These are phyloP conservation scores for Amanita subjunquillea DNA, from an alignment of 768 basidiomycete genomes.

Conservation along the genomic window DNA sequence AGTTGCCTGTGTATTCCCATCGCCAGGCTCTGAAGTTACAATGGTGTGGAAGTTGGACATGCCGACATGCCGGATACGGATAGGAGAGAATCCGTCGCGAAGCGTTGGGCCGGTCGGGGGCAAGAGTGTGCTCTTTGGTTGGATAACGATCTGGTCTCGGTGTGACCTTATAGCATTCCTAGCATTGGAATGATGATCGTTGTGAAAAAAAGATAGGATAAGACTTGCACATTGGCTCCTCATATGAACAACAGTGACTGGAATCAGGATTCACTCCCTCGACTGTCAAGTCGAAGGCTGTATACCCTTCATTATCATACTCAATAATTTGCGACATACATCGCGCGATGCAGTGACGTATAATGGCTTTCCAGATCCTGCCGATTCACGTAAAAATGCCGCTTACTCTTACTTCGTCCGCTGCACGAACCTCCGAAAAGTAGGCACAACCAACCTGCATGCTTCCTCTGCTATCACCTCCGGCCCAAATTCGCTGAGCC, in stretches of 20 bases:
- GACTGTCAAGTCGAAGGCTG: slow-evolving; percentile 83
- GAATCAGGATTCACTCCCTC: slow-evolving; percentile 53
- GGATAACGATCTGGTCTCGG: slow-evolving; percentile 67
- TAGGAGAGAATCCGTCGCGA: slow-evolving; percentile 46
- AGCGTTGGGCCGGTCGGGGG: slow-evolving; percentile 12
- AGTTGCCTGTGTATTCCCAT: slow-evolving; percentile 14
- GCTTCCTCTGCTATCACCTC: slow-evolving; percentile 61
- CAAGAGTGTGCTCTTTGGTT: slow-evolving; percentile 13
- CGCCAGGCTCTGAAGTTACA: background rate
- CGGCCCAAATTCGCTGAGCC: slow-evolving; percentile 30
- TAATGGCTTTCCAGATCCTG: slow-evolving; percentile 77
- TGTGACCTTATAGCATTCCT: slow-evolving; percentile 74
- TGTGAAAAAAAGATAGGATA: background rate
- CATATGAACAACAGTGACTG: slow-evolving; percentile 63
- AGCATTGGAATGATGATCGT: background rate
- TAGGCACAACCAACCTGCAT: slow-evolving; percentile 67
- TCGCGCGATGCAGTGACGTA: slow-evolving; percentile 83
- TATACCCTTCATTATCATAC: slow-evolving; percentile 75
- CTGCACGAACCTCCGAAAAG: slow-evolving; percentile 63
- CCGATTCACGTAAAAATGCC: background rate
- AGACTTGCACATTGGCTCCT: slow-evolving; percentile 68
- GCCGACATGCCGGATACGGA: slow-evolving; percentile 52
- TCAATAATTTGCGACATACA: slow-evolving; percentile 50
- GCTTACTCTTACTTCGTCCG: slow-evolving; percentile 74
- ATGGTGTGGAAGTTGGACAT: slow-evolving; percentile 88